Base-by-base conservation (phyloP, 768 basidiomycete species). In the Hypholoma sublateritium region DNA sequence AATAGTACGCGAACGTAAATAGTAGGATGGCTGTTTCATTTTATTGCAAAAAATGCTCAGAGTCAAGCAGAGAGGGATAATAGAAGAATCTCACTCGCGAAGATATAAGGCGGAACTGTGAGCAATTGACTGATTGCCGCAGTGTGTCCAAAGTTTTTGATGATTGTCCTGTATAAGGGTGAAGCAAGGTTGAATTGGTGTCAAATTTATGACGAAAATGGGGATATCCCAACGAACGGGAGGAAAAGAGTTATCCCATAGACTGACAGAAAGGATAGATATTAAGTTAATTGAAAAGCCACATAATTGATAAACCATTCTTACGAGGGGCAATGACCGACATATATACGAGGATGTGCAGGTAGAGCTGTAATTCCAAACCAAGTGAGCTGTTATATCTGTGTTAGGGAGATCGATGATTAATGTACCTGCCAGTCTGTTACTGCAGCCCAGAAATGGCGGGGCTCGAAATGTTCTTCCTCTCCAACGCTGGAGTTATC, bases 181-280 rank as follows among this genome's bases (percentile, higher is more conserved):
- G n/a, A n/a, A n/a, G n/a, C n/a, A n/a, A n/a, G n/a, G n/a, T n/a
- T 9, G 53, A 19, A 52, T 1, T 14, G 50, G 11, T n/a, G 25
- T 28, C 16, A 34, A 28, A 41, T 24, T 22, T 21, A 47, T 44
- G 9, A n/a, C 16, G 50, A 17, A 17, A 37, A 35, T 37, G 16
- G 11, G n/a, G n/a, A n/a, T n/a, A n/a, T n/a, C n/a, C n/a, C n/a
- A 37, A 35, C 87, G 63, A 65, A 88, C 83, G 86, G 86, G 28
- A 88, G 70, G 75, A 89, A 89, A 22, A 88, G 71, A 0, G 87
- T 86, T 46, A 87, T 87, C 2, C 87, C 87, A 62, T 85, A 87
- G 2, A 87, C 87, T 88, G 39, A 4, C 12, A 9, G 13, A 57
- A 48, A 43, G 4, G 46, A 32, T 19, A 13, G 46, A 35, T 39